phyloP scores from a whole-genome alignment of 192 early-diverging fungal species.

The Coemansia furcata region DNA sequence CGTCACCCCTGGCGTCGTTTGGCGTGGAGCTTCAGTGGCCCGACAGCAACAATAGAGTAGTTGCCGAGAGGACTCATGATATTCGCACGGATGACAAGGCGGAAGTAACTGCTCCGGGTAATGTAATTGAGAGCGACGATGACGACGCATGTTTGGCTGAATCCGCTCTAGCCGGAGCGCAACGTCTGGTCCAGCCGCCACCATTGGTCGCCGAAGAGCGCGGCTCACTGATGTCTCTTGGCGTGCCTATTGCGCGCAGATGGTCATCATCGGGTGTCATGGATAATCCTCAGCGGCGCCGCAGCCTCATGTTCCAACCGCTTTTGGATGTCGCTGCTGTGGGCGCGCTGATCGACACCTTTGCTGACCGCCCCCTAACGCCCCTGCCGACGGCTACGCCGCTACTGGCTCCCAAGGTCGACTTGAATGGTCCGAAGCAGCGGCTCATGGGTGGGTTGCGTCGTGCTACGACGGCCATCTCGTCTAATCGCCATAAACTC shows the following conservation, averaged over 20 bases:
- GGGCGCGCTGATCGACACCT: conserved; percentile 36
- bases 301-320: conserved; percentile 51
- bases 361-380: background rate
- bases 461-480: conserved; percentile 4
- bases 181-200: background rate
- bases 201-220: background rate
- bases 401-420: background rate
- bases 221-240: background rate
- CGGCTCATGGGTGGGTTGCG: conserved; percentile 26
- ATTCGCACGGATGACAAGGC: background rate
- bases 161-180: background rate
- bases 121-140: background rate
- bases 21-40: background rate
- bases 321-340: conserved; percentile 36
- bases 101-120: background rate
- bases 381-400: background rate
- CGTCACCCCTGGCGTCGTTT: conserved; percentile 26
- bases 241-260: background rate
- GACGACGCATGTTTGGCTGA: background rate
- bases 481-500: background rate
- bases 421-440: background rate
- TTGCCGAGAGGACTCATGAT: background rate
- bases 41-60: background rate
- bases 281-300: conserved; percentile 17
- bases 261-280: background rate